phyloP scores from a whole-genome alignment of 805 yeast genomes.

The Starmerella stigmatis region DNA sequence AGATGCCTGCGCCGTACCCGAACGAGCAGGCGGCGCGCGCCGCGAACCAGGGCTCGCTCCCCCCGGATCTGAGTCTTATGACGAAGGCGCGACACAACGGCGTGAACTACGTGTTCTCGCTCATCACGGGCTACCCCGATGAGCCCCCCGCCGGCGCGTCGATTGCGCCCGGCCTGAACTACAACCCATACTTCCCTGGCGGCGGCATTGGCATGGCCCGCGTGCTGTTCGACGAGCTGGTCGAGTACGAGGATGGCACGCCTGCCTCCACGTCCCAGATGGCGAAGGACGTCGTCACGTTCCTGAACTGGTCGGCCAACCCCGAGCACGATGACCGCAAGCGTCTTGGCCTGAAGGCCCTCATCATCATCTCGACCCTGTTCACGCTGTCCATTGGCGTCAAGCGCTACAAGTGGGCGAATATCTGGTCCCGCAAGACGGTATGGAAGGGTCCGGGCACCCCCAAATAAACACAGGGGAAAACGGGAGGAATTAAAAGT shows the following conservation, averaged over 20 bases:
- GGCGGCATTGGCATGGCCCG: slow-evolving; percentile 99
- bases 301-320: slow-evolving; percentile 96
- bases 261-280: slow-evolving; percentile 97
- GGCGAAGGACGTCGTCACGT: slow-evolving; percentile 96
- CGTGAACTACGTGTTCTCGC: slow-evolving; percentile 84
- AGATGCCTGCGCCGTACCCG: slow-evolving; percentile 88
- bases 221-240: slow-evolving; percentile 92
- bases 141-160: slow-evolving; percentile 96
- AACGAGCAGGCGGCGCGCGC: slow-evolving; percentile 99
- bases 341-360: slow-evolving; percentile 88
- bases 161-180: slow-evolving; percentile 88
- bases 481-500: background rate
- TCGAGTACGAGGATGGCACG: slow-evolving; percentile 98
- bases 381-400: slow-evolving; percentile 80
- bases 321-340: slow-evolving; percentile 99
- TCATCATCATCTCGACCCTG: slow-evolving; percentile 65
- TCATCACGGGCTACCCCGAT: slow-evolving; percentile 97
- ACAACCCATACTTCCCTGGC: slow-evolving; percentile 99
- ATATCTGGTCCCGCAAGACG: slow-evolving; percentile 88
- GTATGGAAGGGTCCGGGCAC: slow-evolving; percentile 37
- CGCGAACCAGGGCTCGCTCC: slow-evolving; percentile 97
- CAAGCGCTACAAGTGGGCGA: slow-evolving; percentile 97
- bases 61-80: slow-evolving; percentile 93
- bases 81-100: slow-evolving; percentile 99
- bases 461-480: slow-evolving; percentile 17